phyloP scores from a whole-genome alignment of 768 basidiomycete species.

The Chlorophyllum brunneum region DNA sequence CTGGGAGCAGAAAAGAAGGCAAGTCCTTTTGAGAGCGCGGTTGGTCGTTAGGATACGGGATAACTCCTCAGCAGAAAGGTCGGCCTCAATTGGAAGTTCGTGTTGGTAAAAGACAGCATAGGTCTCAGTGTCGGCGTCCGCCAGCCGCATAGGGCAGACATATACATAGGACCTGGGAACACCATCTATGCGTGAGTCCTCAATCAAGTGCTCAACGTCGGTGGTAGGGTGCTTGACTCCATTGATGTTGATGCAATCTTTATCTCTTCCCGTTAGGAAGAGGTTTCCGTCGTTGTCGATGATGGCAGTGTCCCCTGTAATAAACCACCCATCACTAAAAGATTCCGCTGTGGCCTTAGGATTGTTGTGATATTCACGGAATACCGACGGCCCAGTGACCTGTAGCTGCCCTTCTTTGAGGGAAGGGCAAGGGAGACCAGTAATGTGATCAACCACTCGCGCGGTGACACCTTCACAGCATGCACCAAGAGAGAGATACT shows the following conservation, averaged over 20 bases:
- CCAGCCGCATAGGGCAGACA: slow-evolving; percentile 8
- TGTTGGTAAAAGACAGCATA: slow-evolving; percentile 10
- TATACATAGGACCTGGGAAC: slow-evolving; percentile 4
- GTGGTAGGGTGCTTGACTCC: slow-evolving; percentile 6
- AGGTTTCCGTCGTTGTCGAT: slow-evolving; percentile 4
- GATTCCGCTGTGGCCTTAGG: slow-evolving; percentile 4
- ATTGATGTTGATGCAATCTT: slow-evolving; percentile 10
- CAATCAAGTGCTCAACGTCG: slow-evolving; percentile 9
- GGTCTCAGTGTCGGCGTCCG: slow-evolving; percentile 7
- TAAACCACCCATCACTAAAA: slow-evolving; percentile 4
- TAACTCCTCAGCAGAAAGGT: neutral
- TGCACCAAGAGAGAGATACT: slow-evolving; percentile 7
- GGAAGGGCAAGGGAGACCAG: neutral
- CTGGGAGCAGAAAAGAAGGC: slow-evolving; percentile 7
- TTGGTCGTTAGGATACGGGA: neutral
- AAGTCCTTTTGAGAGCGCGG: neutral
- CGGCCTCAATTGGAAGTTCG: neutral
- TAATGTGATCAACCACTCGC: slow-evolving; percentile 3
- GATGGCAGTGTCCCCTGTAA: slow-evolving; percentile 5
- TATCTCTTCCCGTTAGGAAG: slow-evolving; percentile 3
- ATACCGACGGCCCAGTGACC: slow-evolving; percentile 6
- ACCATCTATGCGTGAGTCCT: slow-evolving; percentile 2
- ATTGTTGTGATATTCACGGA: slow-evolving; percentile 7
- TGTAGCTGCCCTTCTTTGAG: slow-evolving; percentile 8
- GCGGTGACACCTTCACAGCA: slow-evolving; percentile 8